phyloP scores from a whole-genome alignment of 2,329 filamentous ascomycete genomes.

The Cercospora sesami region DNA sequence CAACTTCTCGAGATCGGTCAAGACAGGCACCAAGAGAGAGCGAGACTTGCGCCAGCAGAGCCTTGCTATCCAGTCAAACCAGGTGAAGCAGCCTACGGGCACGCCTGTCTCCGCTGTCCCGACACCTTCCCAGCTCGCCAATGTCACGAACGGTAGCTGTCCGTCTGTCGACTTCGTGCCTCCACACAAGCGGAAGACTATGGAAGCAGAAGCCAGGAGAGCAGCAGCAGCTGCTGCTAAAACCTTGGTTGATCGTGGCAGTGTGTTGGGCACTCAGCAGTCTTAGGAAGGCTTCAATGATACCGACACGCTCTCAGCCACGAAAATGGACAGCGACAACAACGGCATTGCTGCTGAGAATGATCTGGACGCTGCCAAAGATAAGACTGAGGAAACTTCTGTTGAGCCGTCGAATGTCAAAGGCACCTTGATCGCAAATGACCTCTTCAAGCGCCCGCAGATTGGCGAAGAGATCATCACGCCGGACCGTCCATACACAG shows the following conservation, averaged over 20 bases:
- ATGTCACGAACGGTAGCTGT: background rate
- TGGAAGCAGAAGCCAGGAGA: conserved; percentile 9
- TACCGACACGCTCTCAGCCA: background rate
- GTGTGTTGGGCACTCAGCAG: background rate
- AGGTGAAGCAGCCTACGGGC: background rate
- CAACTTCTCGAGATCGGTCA: conserved; percentile 13
- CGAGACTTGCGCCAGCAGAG: background rate
- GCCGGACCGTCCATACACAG: background rate
- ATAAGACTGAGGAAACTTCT: background rate
- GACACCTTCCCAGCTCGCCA: background rate
- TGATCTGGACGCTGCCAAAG: background rate
- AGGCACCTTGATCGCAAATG: background rate
- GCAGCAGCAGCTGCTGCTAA: background rate
- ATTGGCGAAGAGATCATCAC: background rate
- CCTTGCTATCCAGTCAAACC: background rate
- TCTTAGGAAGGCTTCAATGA: background rate
- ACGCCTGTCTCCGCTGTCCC: background rate
- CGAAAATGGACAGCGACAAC: background rate
- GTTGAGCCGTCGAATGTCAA: background rate
- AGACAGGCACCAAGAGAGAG: background rate
- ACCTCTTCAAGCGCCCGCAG: background rate
- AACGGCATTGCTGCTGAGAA: background rate
- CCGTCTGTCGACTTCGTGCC: background rate
- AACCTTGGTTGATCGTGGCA: background rate
- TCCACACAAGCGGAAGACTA: conserved; percentile 13